Evolutionary conservation across 1,139 yeast species (phyloP), one percentile per base, ranked within the genome.

Genomic region (Scheffersomyces titani): DNA sequence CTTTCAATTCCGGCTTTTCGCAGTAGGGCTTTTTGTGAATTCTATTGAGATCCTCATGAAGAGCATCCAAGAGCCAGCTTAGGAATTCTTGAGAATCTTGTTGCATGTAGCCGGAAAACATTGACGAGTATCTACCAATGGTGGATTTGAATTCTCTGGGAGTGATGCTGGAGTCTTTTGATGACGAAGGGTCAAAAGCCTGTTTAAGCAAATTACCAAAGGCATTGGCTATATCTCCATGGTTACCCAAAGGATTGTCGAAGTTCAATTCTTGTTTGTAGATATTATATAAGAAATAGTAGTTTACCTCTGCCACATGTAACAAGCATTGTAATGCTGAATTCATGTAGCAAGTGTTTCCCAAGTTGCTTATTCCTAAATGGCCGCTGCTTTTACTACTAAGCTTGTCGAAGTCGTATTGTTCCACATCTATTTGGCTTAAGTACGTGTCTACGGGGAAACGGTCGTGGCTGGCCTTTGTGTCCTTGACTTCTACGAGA

Each of bases 261-360:
- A 75, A 65, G 66, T 94, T 94, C 52, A 94, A 74, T 65, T 94
- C 98, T 6, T 74, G 72, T 61, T 81, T 78, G 68, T 79, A 90
- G n/a, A 84, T 77, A 54, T 84, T 82, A 66, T 83, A 85, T 51
- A 83, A 71, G 66, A 94, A 94, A 70, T 92, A 94, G 52, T 86
- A 81, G 19, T 88, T 85, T 49, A 94, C 74, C 69, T 92, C 98
- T 0, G 97, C 97, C 13, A 93, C 82, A 68, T 94, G 99, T 0
- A 87, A 82, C 53, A 94, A 75, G 68, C 98, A 94, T 70, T 94
- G 99, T 55, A 94, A 76, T 0, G 98, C 98, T 18, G 97, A 91
- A 72, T 94, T 94, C 98, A 94, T 94, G 70, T 92, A 94, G 70
- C 99, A 94, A 0, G 97, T 90, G 68, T 94, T 94, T 6, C 99